Conservation (phyloP, 495 filamentous ascomycete species). For the Terfezia boudieri region DNA sequence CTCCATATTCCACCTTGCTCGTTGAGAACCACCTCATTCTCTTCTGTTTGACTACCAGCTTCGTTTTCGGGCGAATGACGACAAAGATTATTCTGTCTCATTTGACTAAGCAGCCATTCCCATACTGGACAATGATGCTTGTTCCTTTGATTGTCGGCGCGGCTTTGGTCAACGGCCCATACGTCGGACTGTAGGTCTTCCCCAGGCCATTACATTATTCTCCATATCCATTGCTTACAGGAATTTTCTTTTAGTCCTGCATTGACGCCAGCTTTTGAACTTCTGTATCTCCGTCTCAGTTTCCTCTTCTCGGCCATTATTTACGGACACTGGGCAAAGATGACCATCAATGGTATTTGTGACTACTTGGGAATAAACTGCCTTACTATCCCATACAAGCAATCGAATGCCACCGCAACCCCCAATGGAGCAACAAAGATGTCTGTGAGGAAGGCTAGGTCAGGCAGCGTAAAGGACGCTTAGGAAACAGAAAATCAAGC, state of each 20-base stretch:
- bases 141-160: slow-evolving; percentile 68
- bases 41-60: slow-evolving; percentile 80
- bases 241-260: slow-evolving; percentile 18
- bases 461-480: not conserved
- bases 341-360: slow-evolving; percentile 84
- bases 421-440: not conserved
- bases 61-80: slow-evolving; percentile 98
- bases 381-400: slow-evolving; percentile 57
- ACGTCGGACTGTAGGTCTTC: slow-evolving; percentile 36
- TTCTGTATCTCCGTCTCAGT: slow-evolving; percentile 62
- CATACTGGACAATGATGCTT: slow-evolving; percentile 85
- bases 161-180: slow-evolving; percentile 58
- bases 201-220: slow-evolving; percentile 6
- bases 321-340: slow-evolving; percentile 78
- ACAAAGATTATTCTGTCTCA: slow-evolving; percentile 98
- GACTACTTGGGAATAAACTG: slow-evolving; percentile 81
- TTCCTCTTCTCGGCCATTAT: slow-evolving; percentile 57
- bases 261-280: slow-evolving; percentile 37
- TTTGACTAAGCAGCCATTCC: slow-evolving; percentile 78
- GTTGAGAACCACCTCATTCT: slow-evolving; percentile 66
- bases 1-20: slow-evolving; percentile 59
- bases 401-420: slow-evolving; percentile 5
- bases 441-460: not conserved
- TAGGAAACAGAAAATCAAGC: not conserved
- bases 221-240: not conserved